Evolutionary conservation across 805 yeast species (phyloP).

Genomic region (Middelhovenomyces tepae): DNA sequence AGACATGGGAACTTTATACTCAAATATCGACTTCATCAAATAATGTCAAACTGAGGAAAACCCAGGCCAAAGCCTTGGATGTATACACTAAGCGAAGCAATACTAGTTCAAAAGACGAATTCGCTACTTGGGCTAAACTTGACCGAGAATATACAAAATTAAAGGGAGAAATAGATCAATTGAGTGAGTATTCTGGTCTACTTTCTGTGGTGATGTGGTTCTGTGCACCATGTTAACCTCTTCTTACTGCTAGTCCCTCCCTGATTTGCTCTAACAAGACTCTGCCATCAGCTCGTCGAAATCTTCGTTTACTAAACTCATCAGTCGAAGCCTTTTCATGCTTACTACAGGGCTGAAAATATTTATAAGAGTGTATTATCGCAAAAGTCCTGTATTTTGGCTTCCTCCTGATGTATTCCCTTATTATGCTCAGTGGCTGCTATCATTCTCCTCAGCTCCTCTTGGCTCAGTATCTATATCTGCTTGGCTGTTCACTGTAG

Average conservation of each 20-base stretch:
- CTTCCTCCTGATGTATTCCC: constrained; percentile 55
- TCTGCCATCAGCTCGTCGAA: constrained; percentile 32
- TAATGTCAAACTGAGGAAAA: constrained; percentile 24
- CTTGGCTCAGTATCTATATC: constrained; percentile 54
- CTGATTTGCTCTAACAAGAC: no score
- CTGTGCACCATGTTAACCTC: not conserved
- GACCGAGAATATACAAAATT: constrained; percentile 62
- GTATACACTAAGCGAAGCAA: constrained; percentile 45
- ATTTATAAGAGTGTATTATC: constrained; percentile 42
- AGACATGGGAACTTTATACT: constrained; percentile 34
- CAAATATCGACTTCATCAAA: constrained; percentile 30
- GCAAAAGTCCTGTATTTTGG: constrained; percentile 48
- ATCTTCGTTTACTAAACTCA: constrained; percentile 26
- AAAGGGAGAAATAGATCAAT: constrained; percentile 39
- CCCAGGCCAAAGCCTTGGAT: constrained; percentile 38
- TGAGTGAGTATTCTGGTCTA: no score
- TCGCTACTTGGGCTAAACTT: constrained; percentile 91
- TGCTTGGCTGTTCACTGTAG: constrained; percentile 41
- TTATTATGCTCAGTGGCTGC: constrained; percentile 39
- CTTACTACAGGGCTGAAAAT: constrained; percentile 35
- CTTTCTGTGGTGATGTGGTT: not conserved
- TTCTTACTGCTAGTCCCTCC: no score
- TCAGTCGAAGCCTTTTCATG: constrained; percentile 31
- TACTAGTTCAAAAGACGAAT: constrained; percentile 84
- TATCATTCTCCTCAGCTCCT: constrained; percentile 59